Base-by-base conservation (phyloP, 805 yeast species). In the Yamadazyma phyllophila region DNA sequence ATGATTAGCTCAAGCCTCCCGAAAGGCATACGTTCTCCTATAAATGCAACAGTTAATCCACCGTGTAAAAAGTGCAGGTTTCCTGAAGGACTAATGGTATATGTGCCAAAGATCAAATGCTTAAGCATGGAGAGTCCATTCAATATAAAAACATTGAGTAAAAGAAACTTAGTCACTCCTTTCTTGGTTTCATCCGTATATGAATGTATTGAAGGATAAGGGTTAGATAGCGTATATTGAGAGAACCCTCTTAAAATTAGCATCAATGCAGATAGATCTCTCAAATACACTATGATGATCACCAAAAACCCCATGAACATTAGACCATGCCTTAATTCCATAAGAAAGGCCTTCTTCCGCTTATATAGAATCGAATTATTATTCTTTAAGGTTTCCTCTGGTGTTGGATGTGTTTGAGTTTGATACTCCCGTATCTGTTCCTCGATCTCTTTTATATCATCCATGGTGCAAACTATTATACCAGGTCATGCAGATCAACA, bases 281-380 rank as follows among this genome's bases (percentile, higher is more conserved):
- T 63, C 6, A 75, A 57, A 51, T 72, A 78, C 2, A 67, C 51
- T 7, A 76, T 44, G 7, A 62, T 59, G 4, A 76, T 58, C 3
- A 71, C 43, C 7, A 71, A 47, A 49, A 57, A 69, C 31, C 76
- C 76, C 8, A 69, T 26, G 2, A 64, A 42, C 35, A 67, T 69
- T 15, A 74, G 35, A 3, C 62, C 55, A 15, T 60, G 58, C 15
- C 67, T 54, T 8, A 78, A 51, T 32, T 73, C 66, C 20, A 57
- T 55, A 10, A 67, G 54, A 48, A 74, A 74, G 46, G 58, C 66
- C 48, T 63, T 62, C 59, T 69, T 73, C 41, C 78, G 63, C 50
- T 71, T 69, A 46, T 74, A 74, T 9, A 73, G 62, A 17, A 67
- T 60, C 17, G 65, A 53, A 5, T 64, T 63, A 53, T 76, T 74